Evolutionary conservation across 768 basidiomycete species (phyloP).

Genomic region (Mrakia blollopis): DNA sequence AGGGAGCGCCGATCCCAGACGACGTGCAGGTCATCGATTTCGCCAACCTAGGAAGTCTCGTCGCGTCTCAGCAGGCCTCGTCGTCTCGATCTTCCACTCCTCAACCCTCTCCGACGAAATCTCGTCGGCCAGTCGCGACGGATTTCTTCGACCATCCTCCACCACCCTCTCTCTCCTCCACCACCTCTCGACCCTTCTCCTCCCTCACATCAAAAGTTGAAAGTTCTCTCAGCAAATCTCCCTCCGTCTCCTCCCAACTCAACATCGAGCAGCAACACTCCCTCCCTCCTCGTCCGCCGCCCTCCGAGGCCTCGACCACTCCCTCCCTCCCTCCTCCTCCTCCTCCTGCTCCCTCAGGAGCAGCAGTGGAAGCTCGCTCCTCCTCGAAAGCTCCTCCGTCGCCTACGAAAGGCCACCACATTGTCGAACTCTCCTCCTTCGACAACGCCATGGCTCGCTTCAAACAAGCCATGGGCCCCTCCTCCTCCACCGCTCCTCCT

Average conservation of each 20-base stretch:
- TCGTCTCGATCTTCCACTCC: not conserved
- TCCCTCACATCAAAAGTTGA: not conserved
- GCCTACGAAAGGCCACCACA: not conserved
- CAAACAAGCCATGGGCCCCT: conserved; percentile 26
- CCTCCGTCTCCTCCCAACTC: not conserved
- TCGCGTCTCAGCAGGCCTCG: not conserved
- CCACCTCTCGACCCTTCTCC: not conserved
- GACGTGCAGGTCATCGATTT: conserved; percentile 25
- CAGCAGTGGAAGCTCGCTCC: not conserved
- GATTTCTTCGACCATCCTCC: conserved; percentile 23
- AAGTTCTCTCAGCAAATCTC: not conserved
- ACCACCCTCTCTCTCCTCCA: not conserved
- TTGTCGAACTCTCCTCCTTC: conserved; percentile 1
- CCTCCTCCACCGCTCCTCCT: too few relatives aligned
- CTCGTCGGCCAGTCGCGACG: conserved; percentile 10
- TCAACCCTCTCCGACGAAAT: conserved; percentile 10
- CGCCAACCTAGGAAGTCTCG: conserved; percentile 16
- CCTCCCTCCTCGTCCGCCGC: not conserved
- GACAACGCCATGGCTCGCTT: conserved; percentile 29
- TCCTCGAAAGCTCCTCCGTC: not conserved
- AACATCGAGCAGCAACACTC: not conserved
- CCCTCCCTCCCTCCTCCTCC: not conserved
- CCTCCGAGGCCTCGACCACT: not conserved
- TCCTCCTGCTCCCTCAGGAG: not conserved
- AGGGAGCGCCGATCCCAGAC: conserved; percentile 6